Percentiles rank a stretch among this genome's conserved stretches.
phyloP scores from a whole-genome alignment of 2,329 filamentous ascomycete genomes.

The Talaromyces sp. region DNA sequence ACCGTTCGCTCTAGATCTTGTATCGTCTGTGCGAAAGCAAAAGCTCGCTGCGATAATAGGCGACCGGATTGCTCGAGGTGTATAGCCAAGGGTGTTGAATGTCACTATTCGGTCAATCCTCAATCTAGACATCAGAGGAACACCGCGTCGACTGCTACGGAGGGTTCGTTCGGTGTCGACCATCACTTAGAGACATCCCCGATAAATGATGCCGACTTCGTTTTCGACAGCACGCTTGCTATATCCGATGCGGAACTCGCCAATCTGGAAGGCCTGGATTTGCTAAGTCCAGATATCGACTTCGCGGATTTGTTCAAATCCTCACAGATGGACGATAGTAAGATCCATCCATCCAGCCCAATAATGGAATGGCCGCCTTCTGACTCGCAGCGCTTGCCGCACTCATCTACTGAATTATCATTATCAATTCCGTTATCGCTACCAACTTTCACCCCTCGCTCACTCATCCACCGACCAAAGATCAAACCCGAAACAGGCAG shows the following conservation, averaged over 20 bases:
- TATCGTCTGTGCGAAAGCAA: conserved; percentile 36
- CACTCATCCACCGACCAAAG: conserved; percentile 24
- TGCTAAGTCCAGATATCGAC: not conserved
- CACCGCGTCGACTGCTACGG: no score
- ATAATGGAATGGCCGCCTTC: not conserved
- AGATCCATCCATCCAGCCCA: not conserved
- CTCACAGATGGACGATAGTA: not conserved
- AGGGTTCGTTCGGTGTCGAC: not conserved
- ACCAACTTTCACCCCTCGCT: conserved; percentile 1
- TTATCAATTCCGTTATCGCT: conserved; percentile 2
- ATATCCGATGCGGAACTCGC: not conserved
- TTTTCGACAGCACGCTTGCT: not conserved
- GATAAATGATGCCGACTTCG: not conserved
- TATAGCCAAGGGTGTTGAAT: conserved; percentile 32
- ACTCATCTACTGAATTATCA: not conserved
- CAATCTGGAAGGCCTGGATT: not conserved
- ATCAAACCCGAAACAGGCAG: conserved; percentile 28
- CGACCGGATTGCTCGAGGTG: conserved; percentile 41
- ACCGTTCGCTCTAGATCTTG: conserved; percentile 35
- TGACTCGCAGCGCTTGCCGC: not conserved
- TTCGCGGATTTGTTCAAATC: not conserved
- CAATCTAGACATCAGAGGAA: conserved; percentile 12
- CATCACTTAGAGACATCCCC: not conserved
- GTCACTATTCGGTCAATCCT: conserved; percentile 33
- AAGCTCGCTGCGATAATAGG: conserved; percentile 39